Evolutionary conservation across 2,329 filamentous ascomycete species (phyloP).

Genomic region (Xylogone sp.): DNA sequence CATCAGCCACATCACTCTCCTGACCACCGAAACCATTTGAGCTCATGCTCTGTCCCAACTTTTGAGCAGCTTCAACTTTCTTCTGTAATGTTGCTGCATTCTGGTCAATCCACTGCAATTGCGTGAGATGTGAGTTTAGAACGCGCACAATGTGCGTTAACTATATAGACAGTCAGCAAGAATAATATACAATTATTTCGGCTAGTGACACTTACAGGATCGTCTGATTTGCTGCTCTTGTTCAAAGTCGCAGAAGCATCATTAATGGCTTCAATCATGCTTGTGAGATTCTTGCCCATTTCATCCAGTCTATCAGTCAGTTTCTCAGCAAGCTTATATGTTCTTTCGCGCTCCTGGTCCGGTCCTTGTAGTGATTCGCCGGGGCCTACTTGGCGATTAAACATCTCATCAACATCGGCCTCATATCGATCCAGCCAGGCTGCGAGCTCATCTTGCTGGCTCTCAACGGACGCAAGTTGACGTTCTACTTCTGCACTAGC

Average conservation of each 20-base stretch:
- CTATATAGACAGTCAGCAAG: constrained; percentile 39
- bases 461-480: constrained; percentile 83
- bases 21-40: constrained; percentile 50
- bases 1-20: constrained; percentile 73
- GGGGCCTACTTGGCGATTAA: constrained; percentile 71
- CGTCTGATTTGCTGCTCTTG: constrained; percentile 84
- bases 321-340: constrained; percentile 94
- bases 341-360: constrained; percentile 92
- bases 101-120: constrained; percentile 89
- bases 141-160: constrained; percentile 93
- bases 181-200: constrained; percentile 11
- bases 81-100: constrained; percentile 76
- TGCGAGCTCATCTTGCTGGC: constrained; percentile 87
- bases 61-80: constrained; percentile 80
- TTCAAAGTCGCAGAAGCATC: constrained; percentile 82
- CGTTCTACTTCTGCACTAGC: constrained; percentile 92
- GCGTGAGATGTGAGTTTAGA: constrained; percentile 86
- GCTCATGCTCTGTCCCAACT: constrained; percentile 63
- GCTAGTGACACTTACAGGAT: constrained; percentile 61
- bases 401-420: constrained; percentile 83
- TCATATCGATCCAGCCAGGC: constrained; percentile 90
- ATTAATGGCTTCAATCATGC: constrained; percentile 99
- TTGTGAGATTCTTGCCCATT: constrained; percentile 86
- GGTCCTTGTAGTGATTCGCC: constrained; percentile 77
- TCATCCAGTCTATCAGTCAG: constrained; percentile 86